phyloP scores from a whole-genome alignment of 1,139 yeast genomes.

The Blastobotrys raffinosifermentans region DNA sequence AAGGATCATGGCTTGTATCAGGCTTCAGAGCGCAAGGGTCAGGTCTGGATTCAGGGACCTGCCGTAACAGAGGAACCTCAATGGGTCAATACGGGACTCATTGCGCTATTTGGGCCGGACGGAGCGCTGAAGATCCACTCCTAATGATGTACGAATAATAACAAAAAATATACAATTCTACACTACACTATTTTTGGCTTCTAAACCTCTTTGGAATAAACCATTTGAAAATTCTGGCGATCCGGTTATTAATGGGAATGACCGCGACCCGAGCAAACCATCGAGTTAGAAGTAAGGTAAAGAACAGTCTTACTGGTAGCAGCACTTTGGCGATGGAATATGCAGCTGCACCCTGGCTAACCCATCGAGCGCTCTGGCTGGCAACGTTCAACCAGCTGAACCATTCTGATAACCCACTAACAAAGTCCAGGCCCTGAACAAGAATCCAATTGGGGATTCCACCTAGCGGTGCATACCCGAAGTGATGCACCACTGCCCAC shows the following conservation, averaged over 20 bases:
- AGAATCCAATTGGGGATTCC: conserved; percentile 1
- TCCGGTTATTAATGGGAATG: neutral
- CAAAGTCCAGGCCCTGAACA: neutral
- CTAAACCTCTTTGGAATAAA: neutral
- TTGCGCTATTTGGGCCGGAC: conserved; percentile 27
- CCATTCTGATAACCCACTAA: neutral
- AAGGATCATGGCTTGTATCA: conserved; percentile 17
- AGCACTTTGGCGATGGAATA: neutral
- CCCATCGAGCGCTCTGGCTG: neutral
- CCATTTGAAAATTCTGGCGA: conserved; percentile 3
- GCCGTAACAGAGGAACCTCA: conserved; percentile 17
- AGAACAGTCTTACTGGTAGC: neutral
- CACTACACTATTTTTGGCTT: no score
- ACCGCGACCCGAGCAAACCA: neutral
- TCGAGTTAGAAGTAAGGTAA: neutral
- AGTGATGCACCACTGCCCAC: neutral
- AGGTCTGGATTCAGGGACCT: conserved; percentile 26
- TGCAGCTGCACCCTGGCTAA: neutral
- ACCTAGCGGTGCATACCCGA: conserved; percentile 1
- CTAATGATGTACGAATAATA: no score
- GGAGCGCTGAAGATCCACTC: conserved; percentile 38
- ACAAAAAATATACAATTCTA: no score
- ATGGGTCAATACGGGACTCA: conserved; percentile 26
- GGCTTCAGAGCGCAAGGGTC: conserved; percentile 21
- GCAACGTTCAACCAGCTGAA: conserved; percentile 1